These are phyloP conservation scores for Metschnikowia similis DNA, from an alignment of 805 yeast species.

Conservation along the genomic window DNA sequence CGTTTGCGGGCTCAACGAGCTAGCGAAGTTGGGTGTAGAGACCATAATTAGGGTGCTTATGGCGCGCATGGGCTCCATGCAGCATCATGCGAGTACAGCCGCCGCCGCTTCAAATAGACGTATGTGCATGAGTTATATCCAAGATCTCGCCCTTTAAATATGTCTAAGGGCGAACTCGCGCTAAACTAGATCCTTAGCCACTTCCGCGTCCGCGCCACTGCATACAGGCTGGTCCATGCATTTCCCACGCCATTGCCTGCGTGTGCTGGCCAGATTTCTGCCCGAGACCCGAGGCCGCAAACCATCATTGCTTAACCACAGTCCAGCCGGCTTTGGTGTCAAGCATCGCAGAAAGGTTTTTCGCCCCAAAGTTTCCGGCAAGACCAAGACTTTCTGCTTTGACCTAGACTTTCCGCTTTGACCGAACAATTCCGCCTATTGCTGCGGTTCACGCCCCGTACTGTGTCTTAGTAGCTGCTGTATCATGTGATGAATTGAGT, in stretches of 20 bases:
- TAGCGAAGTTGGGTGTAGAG: no score
- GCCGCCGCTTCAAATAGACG: not conserved
- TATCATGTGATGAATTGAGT: no score
- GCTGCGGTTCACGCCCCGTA: no score
- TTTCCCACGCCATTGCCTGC: not conserved
- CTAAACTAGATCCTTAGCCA: conserved; percentile 2
- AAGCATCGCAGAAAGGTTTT: no score
- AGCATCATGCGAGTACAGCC: not conserved
- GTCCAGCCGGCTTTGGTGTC: no score
- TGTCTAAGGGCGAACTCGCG: not conserved
- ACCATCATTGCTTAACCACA: not conserved
- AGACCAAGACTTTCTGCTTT: no score
- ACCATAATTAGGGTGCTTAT: not conserved
- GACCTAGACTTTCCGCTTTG: no score
- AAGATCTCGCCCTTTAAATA: not conserved
- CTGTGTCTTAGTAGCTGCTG: no score
- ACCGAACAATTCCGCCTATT: no score
- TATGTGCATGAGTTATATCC: not conserved
- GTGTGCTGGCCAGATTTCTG: not conserved
- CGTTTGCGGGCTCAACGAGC: no score
- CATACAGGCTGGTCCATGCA: not conserved
- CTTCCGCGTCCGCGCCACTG: not conserved
- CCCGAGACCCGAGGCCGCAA: not conserved
- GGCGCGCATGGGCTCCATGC: not conserved
- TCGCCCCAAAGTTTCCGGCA: no score